Conservation (phyloP, 768 basidiomycete genomes). For the Leucocoprinus leucothites region DNA sequence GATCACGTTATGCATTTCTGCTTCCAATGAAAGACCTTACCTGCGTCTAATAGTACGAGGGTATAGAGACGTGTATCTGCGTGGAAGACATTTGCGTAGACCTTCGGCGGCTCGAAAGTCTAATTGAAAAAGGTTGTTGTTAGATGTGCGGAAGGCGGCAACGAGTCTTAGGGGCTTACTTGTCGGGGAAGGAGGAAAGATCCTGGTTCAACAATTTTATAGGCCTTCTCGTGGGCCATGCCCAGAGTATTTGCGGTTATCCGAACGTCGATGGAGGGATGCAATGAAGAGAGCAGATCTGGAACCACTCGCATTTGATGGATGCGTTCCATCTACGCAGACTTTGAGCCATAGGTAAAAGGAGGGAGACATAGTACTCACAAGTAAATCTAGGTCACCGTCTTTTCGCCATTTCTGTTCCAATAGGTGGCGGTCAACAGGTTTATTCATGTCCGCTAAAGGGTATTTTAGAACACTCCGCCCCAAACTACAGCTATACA, state of each 20-base stretch:
- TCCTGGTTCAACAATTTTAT: constrained; percentile 65
- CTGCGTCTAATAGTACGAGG: constrained; percentile 84
- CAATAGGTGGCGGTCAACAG: constrained; percentile 72
- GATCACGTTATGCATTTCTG: constrained; percentile 1
- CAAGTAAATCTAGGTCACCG: constrained; percentile 81
- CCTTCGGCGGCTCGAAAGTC: constrained; percentile 62
- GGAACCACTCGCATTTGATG: constrained; percentile 91
- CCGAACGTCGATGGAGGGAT: constrained; percentile 73
- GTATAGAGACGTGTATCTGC: constrained; percentile 80
- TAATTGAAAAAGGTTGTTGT: constrained; percentile 28
- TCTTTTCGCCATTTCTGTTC: constrained; percentile 86
- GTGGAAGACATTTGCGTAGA: constrained; percentile 81
- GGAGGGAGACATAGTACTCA: constrained; percentile 32
- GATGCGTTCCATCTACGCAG: constrained; percentile 82
- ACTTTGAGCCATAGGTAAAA: not conserved
- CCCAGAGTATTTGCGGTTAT: constrained; percentile 42
- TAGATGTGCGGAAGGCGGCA: no score
- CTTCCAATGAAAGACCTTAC: constrained; percentile 35
- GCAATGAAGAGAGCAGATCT: constrained; percentile 72
- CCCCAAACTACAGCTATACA: constrained; percentile 1
- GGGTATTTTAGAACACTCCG: not conserved
- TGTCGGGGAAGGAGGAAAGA: constrained; percentile 63
- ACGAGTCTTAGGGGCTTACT: no score
- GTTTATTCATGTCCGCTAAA: constrained; percentile 63
- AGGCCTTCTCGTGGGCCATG: constrained; percentile 30